Evolutionary conservation across 202 grass and related monocot genomes (phyloP), one percentile per base, ranked within the genome.

Genomic region (Eragrostis tef): DNA sequence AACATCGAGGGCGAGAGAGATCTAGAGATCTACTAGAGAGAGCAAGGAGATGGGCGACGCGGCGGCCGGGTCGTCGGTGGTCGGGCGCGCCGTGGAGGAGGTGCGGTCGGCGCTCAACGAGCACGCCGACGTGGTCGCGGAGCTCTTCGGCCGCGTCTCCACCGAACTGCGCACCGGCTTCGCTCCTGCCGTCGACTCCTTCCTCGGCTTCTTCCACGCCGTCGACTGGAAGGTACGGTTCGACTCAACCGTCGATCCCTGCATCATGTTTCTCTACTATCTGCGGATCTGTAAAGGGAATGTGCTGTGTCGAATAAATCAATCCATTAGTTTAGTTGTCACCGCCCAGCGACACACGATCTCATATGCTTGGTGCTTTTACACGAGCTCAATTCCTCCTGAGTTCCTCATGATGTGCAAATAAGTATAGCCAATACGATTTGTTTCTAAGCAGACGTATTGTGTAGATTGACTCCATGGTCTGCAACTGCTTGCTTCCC

Each of bases 151-250:
- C 41, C 90, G 85, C 64, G 61, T 95, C 66, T 95, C 96, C 57
- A 71, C 90, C 24, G 96, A 98, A 27, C 92, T 95, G 34, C 96
- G 88, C 81, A 48, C 73, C 49, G 90, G 90, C 27, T 95, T 93
- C 61, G 57, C 67, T 1, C 96, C 96, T n/a, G 92, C 96, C 39
- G 83, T 91, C 52, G 89, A 95, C 79, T 76, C 90, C 49, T 90
- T 98, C 84, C 1, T 98, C 66, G 90, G 92, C 0, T 98, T 98
- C 92, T 95, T 98, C 89, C 96, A 95, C 80, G 90, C 88, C 73
- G 75, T 98, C 58, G 85, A 98, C 85, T 98, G 96, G 96, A 98
- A 94, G 90, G 92, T 98, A 6, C 20, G 10, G 2, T 5, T 3
- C 1, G 9, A 21, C 16, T 7, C 25, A 1, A 11, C 2, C 25